phyloP scores from a whole-genome alignment of 23 red algal genomes.

The Agarophyton chilense region DNA sequence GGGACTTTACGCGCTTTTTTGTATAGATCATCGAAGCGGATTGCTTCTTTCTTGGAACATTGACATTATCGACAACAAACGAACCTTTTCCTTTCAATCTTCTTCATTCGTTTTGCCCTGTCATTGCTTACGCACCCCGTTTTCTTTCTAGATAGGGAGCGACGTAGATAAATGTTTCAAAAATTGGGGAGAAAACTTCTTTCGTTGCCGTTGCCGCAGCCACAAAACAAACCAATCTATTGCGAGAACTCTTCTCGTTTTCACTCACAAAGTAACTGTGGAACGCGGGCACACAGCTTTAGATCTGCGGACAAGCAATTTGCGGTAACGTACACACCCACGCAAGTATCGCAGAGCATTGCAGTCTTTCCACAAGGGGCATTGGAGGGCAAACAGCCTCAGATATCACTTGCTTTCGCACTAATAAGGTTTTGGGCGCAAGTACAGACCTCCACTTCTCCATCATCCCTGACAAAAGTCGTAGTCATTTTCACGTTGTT shows the following conservation, averaged over 20 bases:
- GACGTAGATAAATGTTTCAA: neutral
- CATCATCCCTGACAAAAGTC: too few relatives aligned
- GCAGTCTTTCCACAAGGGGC: neutral
- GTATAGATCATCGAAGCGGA: neutral
- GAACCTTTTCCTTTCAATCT: too few relatives aligned
- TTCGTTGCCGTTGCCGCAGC: neutral
- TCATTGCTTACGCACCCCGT: neutral
- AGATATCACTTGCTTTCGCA: too few relatives aligned
- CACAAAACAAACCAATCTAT: neutral
- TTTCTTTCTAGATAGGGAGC: neutral
- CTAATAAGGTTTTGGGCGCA: too few relatives aligned
- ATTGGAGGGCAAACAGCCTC: too few relatives aligned
- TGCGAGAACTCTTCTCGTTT: neutral
- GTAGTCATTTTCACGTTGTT: too few relatives aligned
- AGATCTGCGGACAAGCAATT: neutral
- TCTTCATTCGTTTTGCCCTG: too few relatives aligned
- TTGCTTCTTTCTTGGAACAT: constrained; percentile 9
- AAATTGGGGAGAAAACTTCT: neutral
- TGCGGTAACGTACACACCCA: too few relatives aligned
- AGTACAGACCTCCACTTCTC: too few relatives aligned
- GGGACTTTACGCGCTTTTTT: neutral
- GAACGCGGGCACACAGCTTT: neutral
- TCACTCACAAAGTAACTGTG: neutral
- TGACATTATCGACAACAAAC: neutral
- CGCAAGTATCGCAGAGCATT: too few relatives aligned